Conservation (phyloP, 176 grass and related monocot species). For the Echinochloa phyllopogon region DNA sequence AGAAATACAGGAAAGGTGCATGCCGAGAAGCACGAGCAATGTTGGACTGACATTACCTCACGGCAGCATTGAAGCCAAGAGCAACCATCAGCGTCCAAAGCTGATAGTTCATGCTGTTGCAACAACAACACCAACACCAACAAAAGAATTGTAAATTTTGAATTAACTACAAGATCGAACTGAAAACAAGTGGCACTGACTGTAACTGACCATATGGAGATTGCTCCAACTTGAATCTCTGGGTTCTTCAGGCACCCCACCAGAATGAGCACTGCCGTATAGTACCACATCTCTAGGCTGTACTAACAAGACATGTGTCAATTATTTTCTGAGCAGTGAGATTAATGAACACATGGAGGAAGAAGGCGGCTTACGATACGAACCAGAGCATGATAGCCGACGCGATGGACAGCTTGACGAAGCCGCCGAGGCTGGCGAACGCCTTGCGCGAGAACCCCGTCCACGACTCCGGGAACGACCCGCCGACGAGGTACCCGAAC, state of each 20-base stretch:
- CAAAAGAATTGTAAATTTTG: background rate
- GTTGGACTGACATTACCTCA: slow-evolving; percentile 45
- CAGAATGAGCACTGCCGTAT: slow-evolving; percentile 68
- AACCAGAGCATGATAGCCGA: slow-evolving; percentile 85
- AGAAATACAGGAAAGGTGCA: background rate
- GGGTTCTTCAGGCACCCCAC: slow-evolving; percentile 69
- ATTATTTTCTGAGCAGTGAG: background rate
- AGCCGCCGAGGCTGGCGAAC: slow-evolving; percentile 55
- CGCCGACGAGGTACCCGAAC: slow-evolving; percentile 57
- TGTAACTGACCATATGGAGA: slow-evolving; percentile 59
- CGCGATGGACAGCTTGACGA: slow-evolving; percentile 72
- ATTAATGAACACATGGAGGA: background rate
- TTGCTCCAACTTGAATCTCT: slow-evolving; percentile 60
- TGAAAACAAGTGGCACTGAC: background rate
- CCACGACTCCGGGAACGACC: slow-evolving; percentile 65
- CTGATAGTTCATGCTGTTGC: slow-evolving; percentile 70
- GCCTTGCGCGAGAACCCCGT: slow-evolving; percentile 61
- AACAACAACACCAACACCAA: background rate
- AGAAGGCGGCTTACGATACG: background rate
- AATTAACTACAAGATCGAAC: background rate
- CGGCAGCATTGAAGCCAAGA: slow-evolving; percentile 69
- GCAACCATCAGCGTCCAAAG: slow-evolving; percentile 74
- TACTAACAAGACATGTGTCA: background rate
- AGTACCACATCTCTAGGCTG: slow-evolving; percentile 86
- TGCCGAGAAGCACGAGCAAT: background rate